Conservation (phyloP, 345 rosid genomes). For the Eucalyptus melliodora region DNA sequence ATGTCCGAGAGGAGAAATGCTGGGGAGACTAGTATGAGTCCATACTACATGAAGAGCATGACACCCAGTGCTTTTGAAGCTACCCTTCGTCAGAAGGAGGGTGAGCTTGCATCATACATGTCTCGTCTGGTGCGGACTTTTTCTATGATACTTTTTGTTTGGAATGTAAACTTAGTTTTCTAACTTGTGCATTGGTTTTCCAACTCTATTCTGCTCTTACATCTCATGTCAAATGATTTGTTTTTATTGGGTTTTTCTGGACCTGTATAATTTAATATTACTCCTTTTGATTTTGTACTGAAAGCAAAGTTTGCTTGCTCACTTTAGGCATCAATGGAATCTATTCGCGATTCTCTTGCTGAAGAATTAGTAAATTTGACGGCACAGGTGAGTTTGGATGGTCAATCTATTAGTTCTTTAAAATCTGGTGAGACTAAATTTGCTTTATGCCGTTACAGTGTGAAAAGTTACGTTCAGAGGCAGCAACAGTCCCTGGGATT, state of each 20-base stretch:
- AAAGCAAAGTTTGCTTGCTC: not conserved
- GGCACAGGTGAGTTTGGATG: constrained; percentile 42
- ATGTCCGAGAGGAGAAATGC: constrained; percentile 60
- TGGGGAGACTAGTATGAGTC: constrained; percentile 57
- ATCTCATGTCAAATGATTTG: not conserved
- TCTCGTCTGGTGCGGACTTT: constrained; percentile 75
- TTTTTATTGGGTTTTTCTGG: not conserved
- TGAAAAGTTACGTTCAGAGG: constrained; percentile 74
- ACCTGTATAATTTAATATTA: not conserved
- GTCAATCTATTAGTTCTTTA: not conserved
- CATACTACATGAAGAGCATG: constrained; percentile 89
- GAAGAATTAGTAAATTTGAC: constrained; percentile 98
- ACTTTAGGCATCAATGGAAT: constrained; percentile 80
- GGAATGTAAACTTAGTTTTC: not conserved
- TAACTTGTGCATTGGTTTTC: not conserved
- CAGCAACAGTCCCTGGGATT: constrained; percentile 61
- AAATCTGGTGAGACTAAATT: not conserved
- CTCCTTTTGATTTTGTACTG: not conserved
- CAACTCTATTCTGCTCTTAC: not conserved
- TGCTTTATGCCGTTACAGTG: constrained; percentile 35
- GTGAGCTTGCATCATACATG: constrained; percentile 94
- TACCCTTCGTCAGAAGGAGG: constrained; percentile 97
- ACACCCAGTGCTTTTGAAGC: constrained; percentile 91
- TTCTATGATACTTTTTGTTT: not conserved
- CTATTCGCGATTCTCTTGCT: constrained; percentile 94